A percentile compares a stretch with the other conserved stretches of the same genome.
These are phyloP conservation scores for Ophiostoma australiae DNA, from an alignment of 2,329 filamentous ascomycete species.

Conservation along the genomic window DNA sequence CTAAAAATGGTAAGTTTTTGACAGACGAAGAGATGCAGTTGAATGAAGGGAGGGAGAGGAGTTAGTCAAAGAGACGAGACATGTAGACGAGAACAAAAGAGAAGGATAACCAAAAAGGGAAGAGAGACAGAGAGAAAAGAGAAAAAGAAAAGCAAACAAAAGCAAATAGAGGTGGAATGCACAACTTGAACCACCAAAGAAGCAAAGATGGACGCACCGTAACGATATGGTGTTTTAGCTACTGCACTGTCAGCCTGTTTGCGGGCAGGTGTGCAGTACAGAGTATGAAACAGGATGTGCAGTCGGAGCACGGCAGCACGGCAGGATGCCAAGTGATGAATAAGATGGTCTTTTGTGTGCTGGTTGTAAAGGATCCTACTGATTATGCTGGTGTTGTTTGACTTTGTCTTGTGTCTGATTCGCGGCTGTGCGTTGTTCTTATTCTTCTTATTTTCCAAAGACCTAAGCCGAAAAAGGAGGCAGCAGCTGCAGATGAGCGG, in stretches of 20 bases:
- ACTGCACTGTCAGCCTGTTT: slow-evolving; percentile 6
- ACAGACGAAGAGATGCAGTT: not conserved
- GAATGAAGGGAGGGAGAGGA: not conserved
- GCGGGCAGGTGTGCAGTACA: not conserved
- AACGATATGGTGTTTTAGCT: not conserved
- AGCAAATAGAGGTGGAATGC: not conserved
- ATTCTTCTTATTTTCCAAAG: not conserved
- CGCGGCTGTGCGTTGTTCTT: not conserved
- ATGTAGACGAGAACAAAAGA: not conserved
- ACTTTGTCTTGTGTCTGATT: not conserved
- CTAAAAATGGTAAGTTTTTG: not conserved
- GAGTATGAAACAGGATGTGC: not conserved
- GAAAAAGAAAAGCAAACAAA: not conserved
- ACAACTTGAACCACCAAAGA: not conserved
- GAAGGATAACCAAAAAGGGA: too few species aligned
- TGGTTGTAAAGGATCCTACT: not conserved
- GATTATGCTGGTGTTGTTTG: not conserved
- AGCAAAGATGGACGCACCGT: not conserved
- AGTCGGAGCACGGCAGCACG: not conserved
- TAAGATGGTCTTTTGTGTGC: not conserved
- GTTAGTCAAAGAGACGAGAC: not conserved
- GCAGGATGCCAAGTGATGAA: not conserved
- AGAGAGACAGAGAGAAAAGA: not conserved
- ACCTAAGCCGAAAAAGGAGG: slow-evolving; percentile 6
- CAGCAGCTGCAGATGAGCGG: slow-evolving; percentile 6